Conservation (phyloP, 306 rosid genomes). For the Macrotyloma uniflorum region DNA sequence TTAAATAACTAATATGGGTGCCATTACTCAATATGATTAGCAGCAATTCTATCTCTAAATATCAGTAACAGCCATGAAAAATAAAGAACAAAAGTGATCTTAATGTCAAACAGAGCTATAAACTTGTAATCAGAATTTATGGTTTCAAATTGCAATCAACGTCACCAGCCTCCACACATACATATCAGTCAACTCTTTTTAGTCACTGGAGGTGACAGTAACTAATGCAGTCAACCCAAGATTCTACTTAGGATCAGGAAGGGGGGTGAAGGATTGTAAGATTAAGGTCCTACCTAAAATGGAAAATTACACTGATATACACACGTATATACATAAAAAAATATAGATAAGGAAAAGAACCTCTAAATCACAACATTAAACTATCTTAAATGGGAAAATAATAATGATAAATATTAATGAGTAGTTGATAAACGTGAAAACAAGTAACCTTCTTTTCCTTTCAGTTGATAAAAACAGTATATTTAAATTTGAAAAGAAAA, state of each 20-base stretch:
- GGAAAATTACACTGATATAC: not conserved
- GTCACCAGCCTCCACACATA: slow-evolving; percentile 1
- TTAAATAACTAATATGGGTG: slow-evolving; percentile 1
- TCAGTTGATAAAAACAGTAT: not conserved
- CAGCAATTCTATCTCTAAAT: not conserved
- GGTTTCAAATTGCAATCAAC: slow-evolving; percentile 12
- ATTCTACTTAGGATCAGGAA: not conserved
- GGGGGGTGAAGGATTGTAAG: no score
- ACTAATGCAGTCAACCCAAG: not conserved
- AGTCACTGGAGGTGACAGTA: not conserved
- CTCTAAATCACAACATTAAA: not conserved
- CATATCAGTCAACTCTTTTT: slow-evolving; percentile 25
- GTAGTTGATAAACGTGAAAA: not conserved
- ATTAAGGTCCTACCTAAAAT: not conserved
- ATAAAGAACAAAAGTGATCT: not conserved
- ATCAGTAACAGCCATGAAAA: not conserved
- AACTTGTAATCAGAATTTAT: not conserved
- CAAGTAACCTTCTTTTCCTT: not conserved
- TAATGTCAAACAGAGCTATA: not conserved
- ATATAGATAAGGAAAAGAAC: not conserved
- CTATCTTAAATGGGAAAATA: not conserved
- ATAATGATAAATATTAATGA: not conserved
- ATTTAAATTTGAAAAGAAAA: not conserved
- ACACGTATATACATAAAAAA: not conserved
- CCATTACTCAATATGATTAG: not conserved